Percentiles rank a stretch among this genome's conserved stretches.
Evolutionary conservation across 208 protist species (phyloP).

Genomic region (Leishmania mexicana): DNA sequence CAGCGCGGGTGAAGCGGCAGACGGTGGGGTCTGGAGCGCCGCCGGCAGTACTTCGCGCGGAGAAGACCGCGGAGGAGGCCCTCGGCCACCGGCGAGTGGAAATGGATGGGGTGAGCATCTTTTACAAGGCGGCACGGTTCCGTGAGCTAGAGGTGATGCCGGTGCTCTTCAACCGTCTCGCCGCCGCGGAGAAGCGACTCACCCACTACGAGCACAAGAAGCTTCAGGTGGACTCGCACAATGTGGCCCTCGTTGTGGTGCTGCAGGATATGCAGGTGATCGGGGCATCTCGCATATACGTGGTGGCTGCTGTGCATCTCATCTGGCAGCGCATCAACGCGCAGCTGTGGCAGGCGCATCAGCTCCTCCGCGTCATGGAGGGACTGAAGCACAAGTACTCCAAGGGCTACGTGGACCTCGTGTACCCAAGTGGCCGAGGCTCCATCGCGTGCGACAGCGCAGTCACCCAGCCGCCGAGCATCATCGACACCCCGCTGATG

Average conservation of each 20-base stretch:
- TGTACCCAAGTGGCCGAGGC: neutral
- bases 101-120: constrained; percentile 86
- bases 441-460: constrained; percentile 7
- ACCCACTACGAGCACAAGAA: constrained; percentile 63
- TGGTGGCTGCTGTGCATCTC: constrained; percentile 74
- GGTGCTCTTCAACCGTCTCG: constrained; percentile 77
- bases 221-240: constrained; percentile 77
- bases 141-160: constrained; percentile 57
- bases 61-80: neutral
- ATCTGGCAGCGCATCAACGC: constrained; percentile 79
- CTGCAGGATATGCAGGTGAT: constrained; percentile 55
- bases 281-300: constrained; percentile 47
- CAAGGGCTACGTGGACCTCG: constrained; percentile 16
- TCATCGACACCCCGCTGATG: constrained; percentile 18
- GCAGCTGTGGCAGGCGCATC: constrained; percentile 85
- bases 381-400: constrained; percentile 65
- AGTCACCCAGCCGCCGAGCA: constrained; percentile 13
- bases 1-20: neutral
- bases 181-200: constrained; percentile 50
- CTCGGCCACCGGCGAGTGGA: constrained; percentile 48
- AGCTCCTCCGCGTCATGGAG: constrained; percentile 61
- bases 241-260: constrained; percentile 80
- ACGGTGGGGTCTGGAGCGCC: neutral
- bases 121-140: constrained; percentile 71
- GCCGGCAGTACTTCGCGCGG: neutral